Evolutionary conservation across 768 basidiomycete species (phyloP), one percentile per base, ranked within the genome.

Genomic region (Xanthoconium stramineum): DNA sequence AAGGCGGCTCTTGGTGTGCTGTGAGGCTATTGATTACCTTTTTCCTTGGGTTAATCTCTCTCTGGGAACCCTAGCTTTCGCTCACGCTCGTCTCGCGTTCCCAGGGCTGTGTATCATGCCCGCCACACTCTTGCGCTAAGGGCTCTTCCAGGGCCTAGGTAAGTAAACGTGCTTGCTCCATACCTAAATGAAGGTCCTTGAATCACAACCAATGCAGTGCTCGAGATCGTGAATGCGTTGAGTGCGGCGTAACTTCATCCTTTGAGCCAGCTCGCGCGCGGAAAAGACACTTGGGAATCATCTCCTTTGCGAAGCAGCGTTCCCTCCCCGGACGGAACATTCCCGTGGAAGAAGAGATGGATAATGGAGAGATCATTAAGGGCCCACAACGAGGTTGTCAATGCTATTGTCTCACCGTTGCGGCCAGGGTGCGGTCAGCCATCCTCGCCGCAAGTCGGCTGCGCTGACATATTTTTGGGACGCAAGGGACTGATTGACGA

Each of bases 401-500:
- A 36, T 24, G 84, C 39, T 93, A 91, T 70, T 89, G 83, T 69
- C 75, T 93, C 60, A 70, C 93, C 32, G 76, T 94, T 45, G 91
- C 89, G 2, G 81, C 88, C 9, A 94, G 94, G 77, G 88, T 86
- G 46, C 36, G 58, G 64, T 56, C 48, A 11, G 12, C 37, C 29
- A 47, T 45, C 49, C n/a, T 55, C 47, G 32, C 24, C 42, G 40
- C 43, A 50, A 58, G 35, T 48, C 32, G 42, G 45, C 29, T 52
- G 37, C 38, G 20, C 58, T 51, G 57, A 59, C 61, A 51, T 61
- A 49, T 44, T 56, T 49, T 38, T 44, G 50, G 53, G 3, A 51
- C 88, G 83, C 88, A 91, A n/a, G 83, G 85, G 88, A 89, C 6
- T 91, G 93, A 74, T 85, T 86, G 13, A 88, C 88, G 1, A 87